These are phyloP conservation scores for Epichloe bromicola DNA, from an alignment of 2,329 filamentous ascomycete genomes.

Conservation along the genomic window DNA sequence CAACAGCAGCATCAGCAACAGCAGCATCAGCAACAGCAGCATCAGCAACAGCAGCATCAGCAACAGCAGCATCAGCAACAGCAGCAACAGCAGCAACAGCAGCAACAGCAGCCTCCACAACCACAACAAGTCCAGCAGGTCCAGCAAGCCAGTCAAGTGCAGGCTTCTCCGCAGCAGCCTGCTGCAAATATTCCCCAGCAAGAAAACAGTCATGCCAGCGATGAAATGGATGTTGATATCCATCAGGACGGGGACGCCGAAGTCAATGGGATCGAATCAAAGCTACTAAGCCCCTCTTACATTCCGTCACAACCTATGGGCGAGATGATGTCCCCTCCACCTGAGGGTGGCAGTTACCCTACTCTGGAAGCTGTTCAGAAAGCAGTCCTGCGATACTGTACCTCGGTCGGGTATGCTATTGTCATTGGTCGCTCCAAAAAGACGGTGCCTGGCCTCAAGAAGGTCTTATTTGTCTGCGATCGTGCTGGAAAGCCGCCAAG, in stretches of 20 bases:
- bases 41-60: constrained; percentile 1
- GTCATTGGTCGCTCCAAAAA: constrained; percentile 57
- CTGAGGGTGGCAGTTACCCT: constrained; percentile 50
- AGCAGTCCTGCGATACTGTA: constrained; percentile 50
- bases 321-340: constrained; percentile 47
- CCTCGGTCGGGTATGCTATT: constrained; percentile 53
- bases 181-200: constrained; percentile 24
- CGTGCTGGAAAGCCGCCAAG: constrained; percentile 49
- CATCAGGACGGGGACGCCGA: constrained; percentile 34
- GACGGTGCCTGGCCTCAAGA: constrained; percentile 52
- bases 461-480: constrained; percentile 55
- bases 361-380: constrained; percentile 53
- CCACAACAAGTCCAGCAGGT: constrained; percentile 14
- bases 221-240: constrained; percentile 41
- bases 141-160: constrained; percentile 21
- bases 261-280: constrained; percentile 31
- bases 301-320: constrained; percentile 43
- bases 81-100: constrained; percentile 8
- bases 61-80: constrained; percentile 17
- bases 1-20: background rate
- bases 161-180: constrained; percentile 19
- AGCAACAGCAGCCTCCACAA: constrained; percentile 3
- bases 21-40: constrained; percentile 15
- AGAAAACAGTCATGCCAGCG: constrained; percentile 30
- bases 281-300: constrained; percentile 35